A percentile compares a stretch with the other conserved stretches of the same genome.
Conservation (phyloP, 2,329 filamentous ascomycete genomes). For the Elsinoe ampelina region DNA sequence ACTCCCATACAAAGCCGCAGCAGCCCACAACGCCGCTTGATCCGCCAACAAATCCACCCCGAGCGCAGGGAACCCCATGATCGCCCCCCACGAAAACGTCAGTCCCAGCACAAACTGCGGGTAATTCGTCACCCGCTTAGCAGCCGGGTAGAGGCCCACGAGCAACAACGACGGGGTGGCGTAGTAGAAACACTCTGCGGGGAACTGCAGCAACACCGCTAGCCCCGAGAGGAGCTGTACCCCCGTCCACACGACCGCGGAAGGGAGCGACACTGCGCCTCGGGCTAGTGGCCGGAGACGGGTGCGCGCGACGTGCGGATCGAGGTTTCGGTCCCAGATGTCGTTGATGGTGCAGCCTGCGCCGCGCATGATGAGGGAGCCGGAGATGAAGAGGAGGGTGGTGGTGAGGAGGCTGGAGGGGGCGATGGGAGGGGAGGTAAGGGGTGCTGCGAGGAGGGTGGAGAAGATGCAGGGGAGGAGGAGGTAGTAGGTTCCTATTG, state of each 20-base stretch:
- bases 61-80: slow-evolving; percentile 79
- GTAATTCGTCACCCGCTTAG: slow-evolving; percentile 80
- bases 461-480: slow-evolving; percentile 82
- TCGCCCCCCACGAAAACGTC: slow-evolving; percentile 81
- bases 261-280: slow-evolving; percentile 61
- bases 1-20: slow-evolving; percentile 62
- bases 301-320: slow-evolving; percentile 68
- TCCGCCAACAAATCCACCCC: slow-evolving; percentile 65
- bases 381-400: slow-evolving; percentile 59
- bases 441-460: slow-evolving; percentile 66
- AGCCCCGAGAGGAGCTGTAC: slow-evolving; percentile 65
- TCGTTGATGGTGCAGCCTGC: slow-evolving; percentile 87
- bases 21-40: slow-evolving; percentile 52
- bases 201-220: slow-evolving; percentile 66
- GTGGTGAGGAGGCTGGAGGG: slow-evolving; percentile 56
- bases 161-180: slow-evolving; percentile 65
- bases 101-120: slow-evolving; percentile 75
- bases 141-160: slow-evolving; percentile 68
- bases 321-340: slow-evolving; percentile 79
- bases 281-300: slow-evolving; percentile 72
- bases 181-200: slow-evolving; percentile 63
- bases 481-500: slow-evolving; percentile 72
- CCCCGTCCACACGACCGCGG: slow-evolving; percentile 66
- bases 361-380: slow-evolving; percentile 76
- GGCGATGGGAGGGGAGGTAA: slow-evolving; percentile 52